phyloP scores from a whole-genome alignment of 306 rosid species.

The Comarum palustre region DNA sequence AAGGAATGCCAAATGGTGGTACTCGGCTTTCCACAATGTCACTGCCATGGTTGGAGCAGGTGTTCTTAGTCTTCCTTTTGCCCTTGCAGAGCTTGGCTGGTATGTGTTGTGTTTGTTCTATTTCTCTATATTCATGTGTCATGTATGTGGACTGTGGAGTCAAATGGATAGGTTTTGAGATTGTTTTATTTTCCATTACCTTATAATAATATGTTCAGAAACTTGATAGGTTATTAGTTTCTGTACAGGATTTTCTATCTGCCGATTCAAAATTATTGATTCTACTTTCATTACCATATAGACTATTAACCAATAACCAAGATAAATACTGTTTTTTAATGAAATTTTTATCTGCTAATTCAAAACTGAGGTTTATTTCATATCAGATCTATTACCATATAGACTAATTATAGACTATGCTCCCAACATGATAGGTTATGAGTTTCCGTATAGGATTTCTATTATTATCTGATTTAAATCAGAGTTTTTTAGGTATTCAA shows the following conservation, averaged over 20 bases:
- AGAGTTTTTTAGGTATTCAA: no score
- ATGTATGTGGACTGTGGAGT: background rate
- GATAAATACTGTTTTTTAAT: background rate
- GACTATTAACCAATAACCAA: background rate
- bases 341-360: background rate
- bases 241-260: background rate
- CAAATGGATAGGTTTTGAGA: background rate
- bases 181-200: background rate
- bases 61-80: slow-evolving; percentile 81
- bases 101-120: slow-evolving; percentile 10
- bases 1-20: slow-evolving; percentile 89
- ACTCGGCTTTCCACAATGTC: slow-evolving; percentile 82
- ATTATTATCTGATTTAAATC: no score
- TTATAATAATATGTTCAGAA: background rate
- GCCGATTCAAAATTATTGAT: background rate
- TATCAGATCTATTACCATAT: background rate
- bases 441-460: slow-evolving; percentile 1
- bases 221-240: background rate
- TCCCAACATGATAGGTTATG: background rate
- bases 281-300: background rate
- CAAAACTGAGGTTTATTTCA: background rate
- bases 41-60: slow-evolving; percentile 99
- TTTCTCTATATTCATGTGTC: background rate
- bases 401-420: background rate
- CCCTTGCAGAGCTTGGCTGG: slow-evolving; percentile 86